These are phyloP conservation scores for Candida railenensis DNA, from an alignment of 805 yeast genomes.

Conservation along the genomic window DNA sequence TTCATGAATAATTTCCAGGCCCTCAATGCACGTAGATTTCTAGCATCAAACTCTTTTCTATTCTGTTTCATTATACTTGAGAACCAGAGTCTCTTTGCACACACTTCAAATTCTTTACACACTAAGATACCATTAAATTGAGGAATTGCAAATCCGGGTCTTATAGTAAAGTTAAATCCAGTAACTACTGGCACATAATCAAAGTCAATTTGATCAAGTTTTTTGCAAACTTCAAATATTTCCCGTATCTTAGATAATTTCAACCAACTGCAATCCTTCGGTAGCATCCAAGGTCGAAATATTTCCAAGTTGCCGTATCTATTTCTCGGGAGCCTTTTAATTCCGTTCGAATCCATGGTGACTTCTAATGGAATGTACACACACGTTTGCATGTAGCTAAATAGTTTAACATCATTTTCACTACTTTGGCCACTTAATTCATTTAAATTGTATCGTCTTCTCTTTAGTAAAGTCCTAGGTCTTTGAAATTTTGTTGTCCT, in stretches of 20 bases:
- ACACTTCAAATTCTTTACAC: conserved; percentile 11
- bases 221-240: conserved; percentile 14
- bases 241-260: conserved; percentile 18
- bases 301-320: conserved; percentile 32
- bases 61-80: conserved; percentile 14
- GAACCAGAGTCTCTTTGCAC: conserved; percentile 26
- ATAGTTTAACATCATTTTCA: conserved; percentile 17
- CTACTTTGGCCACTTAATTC: background rate
- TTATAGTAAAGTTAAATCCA: conserved; percentile 25
- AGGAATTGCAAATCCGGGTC: conserved; percentile 26
- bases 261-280: conserved; percentile 29
- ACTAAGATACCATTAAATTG: conserved; percentile 27
- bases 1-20: conserved; percentile 14
- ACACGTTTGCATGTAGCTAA: conserved; percentile 31
- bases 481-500: conserved; percentile 16
- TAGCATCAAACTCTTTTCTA: conserved; percentile 3
- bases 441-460: conserved; percentile 12
- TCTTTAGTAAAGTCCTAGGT: conserved; percentile 22
- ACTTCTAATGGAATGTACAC: conserved; percentile 13
- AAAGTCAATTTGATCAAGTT: conserved; percentile 15
- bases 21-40: conserved; percentile 6
- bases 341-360: conserved; percentile 2
- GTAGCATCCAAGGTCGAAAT: conserved; percentile 26
- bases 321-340: conserved; percentile 22
- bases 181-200: conserved; percentile 26